phyloP scores from a whole-genome alignment of 805 yeast species.

The Wickerhamomyces bisporus region DNA sequence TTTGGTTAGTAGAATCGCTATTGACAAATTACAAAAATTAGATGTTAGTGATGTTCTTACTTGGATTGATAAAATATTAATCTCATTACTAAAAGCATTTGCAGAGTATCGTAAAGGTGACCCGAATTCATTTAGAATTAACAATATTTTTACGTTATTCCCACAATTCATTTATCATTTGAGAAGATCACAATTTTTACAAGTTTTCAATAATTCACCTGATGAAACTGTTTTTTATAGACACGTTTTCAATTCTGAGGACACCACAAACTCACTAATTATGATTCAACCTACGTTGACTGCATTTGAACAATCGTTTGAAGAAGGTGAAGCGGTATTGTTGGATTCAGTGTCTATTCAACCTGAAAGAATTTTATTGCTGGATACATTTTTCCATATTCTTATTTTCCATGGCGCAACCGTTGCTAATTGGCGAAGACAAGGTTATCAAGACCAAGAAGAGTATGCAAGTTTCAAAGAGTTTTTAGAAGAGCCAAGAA shows the following conservation, averaged over 20 bases:
- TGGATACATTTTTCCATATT: slow-evolving; percentile 96
- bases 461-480: slow-evolving; percentile 86
- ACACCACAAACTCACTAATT: slow-evolving; percentile 84
- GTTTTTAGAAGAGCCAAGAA: slow-evolving; percentile 81
- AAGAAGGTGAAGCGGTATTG: slow-evolving; percentile 86
- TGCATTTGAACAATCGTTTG: slow-evolving; percentile 48
- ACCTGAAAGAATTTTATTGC: slow-evolving; percentile 78
- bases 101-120: slow-evolving; percentile 44
- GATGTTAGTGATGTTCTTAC: slow-evolving; percentile 37
- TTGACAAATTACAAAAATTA: slow-evolving; percentile 27
- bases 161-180: slow-evolving; percentile 96
- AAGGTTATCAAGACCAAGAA: slow-evolving; percentile 87
- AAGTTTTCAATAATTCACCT: slow-evolving; percentile 96
- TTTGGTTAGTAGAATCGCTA: slow-evolving; percentile 49
- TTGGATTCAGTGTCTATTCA: slow-evolving; percentile 90
- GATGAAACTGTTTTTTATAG: slow-evolving; percentile 98
- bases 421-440: slow-evolving; percentile 93
- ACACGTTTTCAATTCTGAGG: slow-evolving; percentile 87
- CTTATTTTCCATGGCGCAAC: slow-evolving; percentile 93
- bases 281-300: slow-evolving; percentile 98
- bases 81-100: slow-evolving; percentile 42
- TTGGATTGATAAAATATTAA: slow-evolving; percentile 43
- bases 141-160: slow-evolving; percentile 55
- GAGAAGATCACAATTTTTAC: slow-evolving; percentile 93
- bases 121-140: background rate